Conservation (phyloP, 2,329 filamentous ascomycete genomes). For the Talaromyces funiculosus region DNA sequence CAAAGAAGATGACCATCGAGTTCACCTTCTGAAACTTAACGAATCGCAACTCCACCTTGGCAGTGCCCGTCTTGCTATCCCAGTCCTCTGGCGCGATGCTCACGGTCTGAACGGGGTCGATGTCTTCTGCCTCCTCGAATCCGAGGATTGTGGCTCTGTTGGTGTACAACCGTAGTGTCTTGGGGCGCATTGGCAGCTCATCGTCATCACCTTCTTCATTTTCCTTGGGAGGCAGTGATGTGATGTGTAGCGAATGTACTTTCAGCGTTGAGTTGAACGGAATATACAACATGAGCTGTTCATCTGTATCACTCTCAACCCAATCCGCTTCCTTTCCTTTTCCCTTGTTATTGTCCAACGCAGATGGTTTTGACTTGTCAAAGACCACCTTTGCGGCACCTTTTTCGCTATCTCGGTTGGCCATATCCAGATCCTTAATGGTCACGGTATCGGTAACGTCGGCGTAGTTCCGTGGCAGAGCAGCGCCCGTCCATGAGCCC, state of each 20-base stretch:
- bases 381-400: conserved; percentile 71
- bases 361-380: conserved; percentile 60
- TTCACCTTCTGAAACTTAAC: conserved; percentile 97
- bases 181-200: conserved; percentile 73
- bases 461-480: conserved; percentile 70
- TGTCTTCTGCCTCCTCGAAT: conserved; percentile 90
- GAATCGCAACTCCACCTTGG: conserved; percentile 69
- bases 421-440: conserved; percentile 69
- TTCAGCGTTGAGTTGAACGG: conserved; percentile 86
- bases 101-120: conserved; percentile 71
- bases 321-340: conserved; percentile 63
- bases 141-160: conserved; percentile 87
- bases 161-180: conserved; percentile 75
- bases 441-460: conserved; percentile 83
- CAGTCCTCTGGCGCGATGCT: conserved; percentile 71
- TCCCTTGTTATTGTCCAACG: conserved; percentile 38
- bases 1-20: conserved; percentile 80
- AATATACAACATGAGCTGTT: conserved; percentile 88
- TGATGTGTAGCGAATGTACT: conserved; percentile 81
- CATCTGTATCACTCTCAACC: conserved; percentile 94
- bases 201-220: conserved; percentile 58
- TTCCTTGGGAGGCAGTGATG: conserved; percentile 61
- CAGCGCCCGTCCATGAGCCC: conserved; percentile 63
- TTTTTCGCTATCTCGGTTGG: conserved; percentile 77
- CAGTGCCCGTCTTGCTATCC: conserved; percentile 67